These are phyloP conservation scores for Aspergillus flavus DNA, from an alignment of 2,329 filamentous ascomycete species.

Conservation along the genomic window DNA sequence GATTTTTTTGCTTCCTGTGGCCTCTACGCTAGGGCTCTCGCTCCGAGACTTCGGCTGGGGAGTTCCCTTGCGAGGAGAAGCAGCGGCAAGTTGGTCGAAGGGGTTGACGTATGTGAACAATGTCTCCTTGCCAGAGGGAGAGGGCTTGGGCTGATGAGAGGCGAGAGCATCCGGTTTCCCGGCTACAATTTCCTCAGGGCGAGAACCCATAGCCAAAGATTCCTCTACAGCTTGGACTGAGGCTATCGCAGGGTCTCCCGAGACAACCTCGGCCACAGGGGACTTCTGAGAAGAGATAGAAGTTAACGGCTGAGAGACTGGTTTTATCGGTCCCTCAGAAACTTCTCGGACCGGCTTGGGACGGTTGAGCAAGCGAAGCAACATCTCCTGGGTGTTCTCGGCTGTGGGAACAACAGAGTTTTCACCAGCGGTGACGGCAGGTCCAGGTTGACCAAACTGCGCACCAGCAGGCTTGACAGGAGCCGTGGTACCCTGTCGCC, in stretches of 20 bases:
- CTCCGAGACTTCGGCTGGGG: constrained; percentile 50
- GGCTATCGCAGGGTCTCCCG: constrained; percentile 7
- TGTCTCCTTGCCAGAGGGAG: constrained; percentile 40
- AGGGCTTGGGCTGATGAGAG: constrained; percentile 32
- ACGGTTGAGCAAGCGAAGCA: constrained; percentile 82
- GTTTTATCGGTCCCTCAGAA: constrained; percentile 23
- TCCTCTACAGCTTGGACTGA: constrained; percentile 20
- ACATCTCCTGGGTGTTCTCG: constrained; percentile 78
- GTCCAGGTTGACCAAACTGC: constrained; percentile 24
- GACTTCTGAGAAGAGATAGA: constrained; percentile 40
- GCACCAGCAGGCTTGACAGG: constrained; percentile 22
- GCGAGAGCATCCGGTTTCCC: constrained; percentile 42
- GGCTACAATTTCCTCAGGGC: constrained; percentile 19
- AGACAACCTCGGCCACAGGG: constrained; percentile 25
- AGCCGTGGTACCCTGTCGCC: constrained; percentile 42
- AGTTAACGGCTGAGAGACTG: constrained; percentile 43
- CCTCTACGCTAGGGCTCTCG: constrained; percentile 42
- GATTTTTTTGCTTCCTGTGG: constrained; percentile 25
- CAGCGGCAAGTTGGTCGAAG: constrained; percentile 69
- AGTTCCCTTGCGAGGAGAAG: constrained; percentile 63
- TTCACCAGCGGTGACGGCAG: constrained; percentile 21
- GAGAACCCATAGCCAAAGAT: constrained; percentile 12
- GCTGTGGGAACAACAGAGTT: constrained; percentile 42
- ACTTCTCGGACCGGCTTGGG: constrained; percentile 52
- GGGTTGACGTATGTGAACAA: constrained; percentile 74